Evolutionary conservation across 176 grass and related monocot species (phyloP).

Genomic region (Carex cristatella): DNA sequence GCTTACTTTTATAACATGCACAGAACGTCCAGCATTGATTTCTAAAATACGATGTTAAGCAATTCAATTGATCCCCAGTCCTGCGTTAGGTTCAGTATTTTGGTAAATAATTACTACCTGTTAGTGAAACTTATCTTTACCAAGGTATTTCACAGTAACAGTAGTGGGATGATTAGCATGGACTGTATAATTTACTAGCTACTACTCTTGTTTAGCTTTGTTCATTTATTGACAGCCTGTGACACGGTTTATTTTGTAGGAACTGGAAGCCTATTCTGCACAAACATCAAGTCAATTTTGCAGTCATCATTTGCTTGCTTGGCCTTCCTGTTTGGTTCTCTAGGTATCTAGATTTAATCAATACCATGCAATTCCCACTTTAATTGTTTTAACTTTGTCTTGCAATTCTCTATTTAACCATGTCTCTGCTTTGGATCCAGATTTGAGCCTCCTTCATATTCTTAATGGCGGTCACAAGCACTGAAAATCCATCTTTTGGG

Average conservation of each 20-base stretch:
- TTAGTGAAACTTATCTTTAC: not conserved
- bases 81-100: not conserved
- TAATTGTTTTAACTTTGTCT: not conserved
- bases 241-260: not conserved
- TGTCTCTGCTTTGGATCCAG: not conserved
- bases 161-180: not conserved
- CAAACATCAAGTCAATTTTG: not conserved
- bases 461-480: conserved; percentile 43
- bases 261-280: not conserved
- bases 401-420: not conserved
- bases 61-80: not conserved
- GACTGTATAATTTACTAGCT: conserved; percentile 1
- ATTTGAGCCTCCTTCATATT: conserved; percentile 26
- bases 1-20: conserved; percentile 1
- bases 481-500: conserved; percentile 22
- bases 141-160: not conserved
- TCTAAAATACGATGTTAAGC: not conserved
- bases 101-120: not conserved
- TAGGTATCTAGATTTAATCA: not conserved
- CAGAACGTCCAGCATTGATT: not conserved
- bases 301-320: not conserved
- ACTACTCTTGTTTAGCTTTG: not conserved
- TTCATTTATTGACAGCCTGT: not conserved
- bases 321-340: not conserved
- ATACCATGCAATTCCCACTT: not conserved